Percentiles rank a stretch among this genome's conserved stretches.
These are phyloP conservation scores for Schizophyllum amplum DNA, from an alignment of 1,284 basidiomycete genomes.

Conservation along the genomic window DNA sequence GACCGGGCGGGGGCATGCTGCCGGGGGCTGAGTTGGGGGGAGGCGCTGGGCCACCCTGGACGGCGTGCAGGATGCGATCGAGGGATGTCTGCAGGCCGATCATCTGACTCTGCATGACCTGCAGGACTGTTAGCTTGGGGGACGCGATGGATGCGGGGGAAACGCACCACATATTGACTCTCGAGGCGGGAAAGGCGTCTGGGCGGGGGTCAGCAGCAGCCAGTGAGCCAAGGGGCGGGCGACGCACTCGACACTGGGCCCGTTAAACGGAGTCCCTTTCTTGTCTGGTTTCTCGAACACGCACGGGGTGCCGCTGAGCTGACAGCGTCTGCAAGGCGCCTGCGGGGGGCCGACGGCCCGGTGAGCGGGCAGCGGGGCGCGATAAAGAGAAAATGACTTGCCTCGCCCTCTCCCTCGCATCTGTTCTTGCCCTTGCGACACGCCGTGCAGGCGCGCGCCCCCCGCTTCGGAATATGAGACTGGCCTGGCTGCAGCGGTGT, in stretches of 20 bases:
- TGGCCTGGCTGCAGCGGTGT: background rate
- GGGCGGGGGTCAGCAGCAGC: slow-evolving; percentile 18
- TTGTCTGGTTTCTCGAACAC: slow-evolving; percentile 92
- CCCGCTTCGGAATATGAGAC: background rate
- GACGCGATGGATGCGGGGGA: slow-evolving; percentile 5
- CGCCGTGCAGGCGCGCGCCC: slow-evolving; percentile 9
- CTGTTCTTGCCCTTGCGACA: slow-evolving; percentile 64
- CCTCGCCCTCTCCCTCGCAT: slow-evolving; percentile 88
- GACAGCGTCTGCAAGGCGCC: slow-evolving; percentile 86
- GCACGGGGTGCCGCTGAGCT: slow-evolving; percentile 75
- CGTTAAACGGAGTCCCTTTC: slow-evolving; percentile 55
- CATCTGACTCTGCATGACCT: slow-evolving; percentile 88
- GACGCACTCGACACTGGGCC: slow-evolving; percentile 66
- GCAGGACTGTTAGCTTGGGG: slow-evolving; percentile 7
- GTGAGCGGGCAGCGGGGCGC: slow-evolving; percentile 53
- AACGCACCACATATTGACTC: slow-evolving; percentile 69
- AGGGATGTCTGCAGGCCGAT: slow-evolving; percentile 83
- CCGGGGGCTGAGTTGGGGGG: slow-evolving; percentile 12
- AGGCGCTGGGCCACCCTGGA: slow-evolving; percentile 38
- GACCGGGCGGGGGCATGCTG: background rate
- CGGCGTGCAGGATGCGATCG: slow-evolving; percentile 66
- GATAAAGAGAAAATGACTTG: slow-evolving; percentile 27
- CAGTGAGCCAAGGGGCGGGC: slow-evolving; percentile 10
- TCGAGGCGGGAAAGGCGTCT: slow-evolving; percentile 77
- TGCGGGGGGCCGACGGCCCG: slow-evolving; percentile 35